Percentiles rank a stretch among this genome's conserved stretches.
Evolutionary conservation across 495 filamentous ascomycete genomes (phyloP).

Genomic region (Talaromyces liani): DNA sequence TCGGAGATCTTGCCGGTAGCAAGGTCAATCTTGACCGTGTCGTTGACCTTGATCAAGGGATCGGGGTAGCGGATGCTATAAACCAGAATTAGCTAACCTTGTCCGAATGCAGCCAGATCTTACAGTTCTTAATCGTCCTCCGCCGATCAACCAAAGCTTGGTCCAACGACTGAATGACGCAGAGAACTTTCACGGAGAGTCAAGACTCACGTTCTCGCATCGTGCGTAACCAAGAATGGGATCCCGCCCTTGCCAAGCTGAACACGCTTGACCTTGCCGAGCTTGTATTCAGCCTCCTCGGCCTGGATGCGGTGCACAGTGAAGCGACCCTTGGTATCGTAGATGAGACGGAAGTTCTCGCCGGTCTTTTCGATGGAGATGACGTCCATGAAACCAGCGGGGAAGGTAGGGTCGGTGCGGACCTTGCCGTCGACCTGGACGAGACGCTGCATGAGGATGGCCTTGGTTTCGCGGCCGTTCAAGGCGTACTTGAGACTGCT

Average conservation of each 20-base stretch:
- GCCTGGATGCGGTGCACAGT: slow-evolving; percentile 97
- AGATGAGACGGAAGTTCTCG: slow-evolving; percentile 99
- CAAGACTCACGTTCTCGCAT: slow-evolving; percentile 98
- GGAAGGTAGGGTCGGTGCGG: slow-evolving; percentile 96
- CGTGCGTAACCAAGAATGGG: slow-evolving; percentile 99
- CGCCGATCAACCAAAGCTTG: slow-evolving; percentile 84
- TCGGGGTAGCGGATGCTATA: slow-evolving; percentile 97
- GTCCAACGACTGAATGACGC: slow-evolving; percentile 99
- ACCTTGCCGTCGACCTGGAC: slow-evolving; percentile 99
- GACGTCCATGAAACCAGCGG: slow-evolving; percentile 98
- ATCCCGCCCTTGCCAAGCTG: slow-evolving; percentile 98
- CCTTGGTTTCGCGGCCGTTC: slow-evolving; percentile 93
- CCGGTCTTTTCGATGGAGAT: slow-evolving; percentile 99
- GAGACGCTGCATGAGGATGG: slow-evolving; percentile 98
- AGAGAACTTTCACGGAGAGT: slow-evolving; percentile 52
- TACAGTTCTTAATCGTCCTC: slow-evolving; percentile 38
- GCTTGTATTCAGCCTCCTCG: slow-evolving; percentile 98
- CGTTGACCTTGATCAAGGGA: slow-evolving; percentile 96
- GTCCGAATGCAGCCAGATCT: slow-evolving; percentile 18
- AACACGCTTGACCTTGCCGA: slow-evolving; percentile 98
- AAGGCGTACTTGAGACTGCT: slow-evolving; percentile 98
- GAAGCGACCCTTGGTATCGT: slow-evolving; percentile 99
- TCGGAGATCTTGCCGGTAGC: slow-evolving; percentile 93
- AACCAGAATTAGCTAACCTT: slow-evolving; percentile 29
- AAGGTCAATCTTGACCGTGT: slow-evolving; percentile 98